phyloP scores from a whole-genome alignment of 176 grass and related monocot genomes.

The Saccharum officinarum region DNA sequence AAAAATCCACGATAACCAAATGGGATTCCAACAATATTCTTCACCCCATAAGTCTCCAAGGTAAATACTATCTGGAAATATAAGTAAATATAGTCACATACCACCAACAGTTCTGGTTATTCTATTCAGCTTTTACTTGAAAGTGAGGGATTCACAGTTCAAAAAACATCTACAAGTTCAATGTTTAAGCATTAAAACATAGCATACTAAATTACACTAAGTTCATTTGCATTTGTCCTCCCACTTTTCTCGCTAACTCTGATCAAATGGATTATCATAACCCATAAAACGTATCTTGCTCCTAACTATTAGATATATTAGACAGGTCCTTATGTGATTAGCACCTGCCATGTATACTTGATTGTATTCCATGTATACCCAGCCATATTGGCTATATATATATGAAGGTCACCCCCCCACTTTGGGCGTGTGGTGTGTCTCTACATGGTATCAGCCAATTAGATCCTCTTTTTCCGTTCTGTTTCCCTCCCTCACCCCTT shows the following conservation, averaged over 20 bases:
- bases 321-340: too few relatives aligned
- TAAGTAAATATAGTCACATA: constrained; percentile 26
- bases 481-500: too few relatives aligned
- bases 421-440: too few relatives aligned
- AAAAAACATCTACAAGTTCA: neutral
- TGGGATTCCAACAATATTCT: constrained; percentile 93
- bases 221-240: neutral
- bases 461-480: too few relatives aligned
- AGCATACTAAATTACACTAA: neutral
- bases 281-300: neutral
- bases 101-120: neutral
- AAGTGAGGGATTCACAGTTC: neutral
- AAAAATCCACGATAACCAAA: constrained; percentile 95
- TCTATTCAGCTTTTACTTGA: neutral
- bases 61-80: constrained; percentile 91
- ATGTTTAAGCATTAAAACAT: constrained; percentile 6
- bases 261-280: neutral
- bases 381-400: too few relatives aligned
- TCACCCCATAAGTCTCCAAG: constrained; percentile 87
- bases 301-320: too few relatives aligned
- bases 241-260: neutral
- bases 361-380: too few relatives aligned
- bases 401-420: too few relatives aligned
- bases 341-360: too few relatives aligned
- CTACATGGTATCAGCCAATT: too few relatives aligned